Conservation (phyloP, 176 grass and related monocot species). For the Rhynchospora breviuscula region DNA sequence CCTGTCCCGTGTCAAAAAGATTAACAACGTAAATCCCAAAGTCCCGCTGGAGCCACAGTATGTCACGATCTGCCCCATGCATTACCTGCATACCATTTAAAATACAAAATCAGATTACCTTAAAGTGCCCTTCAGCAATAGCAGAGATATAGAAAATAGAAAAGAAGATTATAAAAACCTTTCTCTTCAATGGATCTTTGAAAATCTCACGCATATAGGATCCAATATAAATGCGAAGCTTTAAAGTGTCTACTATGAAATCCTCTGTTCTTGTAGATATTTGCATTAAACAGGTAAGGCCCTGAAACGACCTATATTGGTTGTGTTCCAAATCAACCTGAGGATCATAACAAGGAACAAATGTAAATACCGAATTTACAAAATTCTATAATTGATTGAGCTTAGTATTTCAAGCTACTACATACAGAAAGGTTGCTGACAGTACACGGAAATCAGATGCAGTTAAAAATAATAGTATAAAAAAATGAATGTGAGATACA, state of each 20-base stretch:
- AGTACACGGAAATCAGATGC: neutral
- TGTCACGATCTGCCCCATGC: slow-evolving; percentile 97
- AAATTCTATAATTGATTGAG: neutral
- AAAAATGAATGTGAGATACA: neutral
- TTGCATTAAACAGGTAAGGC: slow-evolving; percentile 98
- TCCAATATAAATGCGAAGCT: slow-evolving; percentile 76
- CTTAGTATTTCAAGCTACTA: neutral
- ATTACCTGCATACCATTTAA: slow-evolving; percentile 51
- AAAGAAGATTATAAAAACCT: slow-evolving; percentile 40
- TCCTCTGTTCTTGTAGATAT: slow-evolving; percentile 98
- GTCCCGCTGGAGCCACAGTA: slow-evolving; percentile 84
- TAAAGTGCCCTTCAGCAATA: slow-evolving; percentile 19
- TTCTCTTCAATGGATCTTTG: slow-evolving; percentile 86
- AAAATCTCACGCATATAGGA: slow-evolving; percentile 65
- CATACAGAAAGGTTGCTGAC: neutral
- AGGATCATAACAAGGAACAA: slow-evolving; percentile 23
- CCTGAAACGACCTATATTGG: slow-evolving; percentile 96
- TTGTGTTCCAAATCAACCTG: slow-evolving; percentile 99
- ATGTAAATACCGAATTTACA: neutral
- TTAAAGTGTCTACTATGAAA: slow-evolving; percentile 89
- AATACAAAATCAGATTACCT: neutral
- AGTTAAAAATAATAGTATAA: slow-evolving; percentile 6
- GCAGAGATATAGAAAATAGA: slow-evolving; percentile 13
- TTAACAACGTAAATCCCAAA: slow-evolving; percentile 89
- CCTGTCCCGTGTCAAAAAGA: slow-evolving; percentile 97